These are phyloP conservation scores for Xerocomus nothofagi DNA, from an alignment of 1,284 basidiomycete genomes.

Conservation along the genomic window DNA sequence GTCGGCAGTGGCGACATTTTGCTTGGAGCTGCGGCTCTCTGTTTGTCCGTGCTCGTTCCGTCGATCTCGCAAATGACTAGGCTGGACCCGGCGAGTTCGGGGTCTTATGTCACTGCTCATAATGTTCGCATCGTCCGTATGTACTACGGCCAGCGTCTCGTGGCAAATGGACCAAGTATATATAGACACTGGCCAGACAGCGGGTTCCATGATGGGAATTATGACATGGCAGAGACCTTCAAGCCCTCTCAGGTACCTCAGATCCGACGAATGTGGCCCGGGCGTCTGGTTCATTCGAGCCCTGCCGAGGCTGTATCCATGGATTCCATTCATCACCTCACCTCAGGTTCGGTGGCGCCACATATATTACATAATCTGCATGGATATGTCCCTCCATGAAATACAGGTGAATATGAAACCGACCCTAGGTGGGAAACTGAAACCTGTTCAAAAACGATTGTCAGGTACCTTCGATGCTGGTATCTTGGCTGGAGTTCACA, in stretches of 20 bases:
- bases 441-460: conserved; percentile 1
- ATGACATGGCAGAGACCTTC: not conserved
- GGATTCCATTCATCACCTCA: not conserved
- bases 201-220: conserved; percentile 1
- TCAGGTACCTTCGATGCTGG: not conserved
- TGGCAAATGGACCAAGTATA: not conserved
- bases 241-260: conserved; percentile 3
- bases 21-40: not conserved
- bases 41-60: not conserved
- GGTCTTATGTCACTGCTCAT: too few species aligned
- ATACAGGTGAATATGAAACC: conserved; percentile 1
- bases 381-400: not conserved
- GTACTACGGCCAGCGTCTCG: too few species aligned
- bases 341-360: not conserved
- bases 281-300: not conserved
- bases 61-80: not conserved
- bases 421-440: not conserved
- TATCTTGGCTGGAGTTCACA: conserved; percentile 1
- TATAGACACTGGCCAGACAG: not conserved
- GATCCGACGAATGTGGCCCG: not conserved
- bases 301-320: not conserved
- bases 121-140: too few species aligned
- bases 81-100: too few species aligned
- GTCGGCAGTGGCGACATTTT: not conserved
- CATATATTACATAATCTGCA: too few species aligned